These are phyloP conservation scores for Blechomonas ayalai DNA, from an alignment of 208 protist genomes.

Conservation along the genomic window DNA sequence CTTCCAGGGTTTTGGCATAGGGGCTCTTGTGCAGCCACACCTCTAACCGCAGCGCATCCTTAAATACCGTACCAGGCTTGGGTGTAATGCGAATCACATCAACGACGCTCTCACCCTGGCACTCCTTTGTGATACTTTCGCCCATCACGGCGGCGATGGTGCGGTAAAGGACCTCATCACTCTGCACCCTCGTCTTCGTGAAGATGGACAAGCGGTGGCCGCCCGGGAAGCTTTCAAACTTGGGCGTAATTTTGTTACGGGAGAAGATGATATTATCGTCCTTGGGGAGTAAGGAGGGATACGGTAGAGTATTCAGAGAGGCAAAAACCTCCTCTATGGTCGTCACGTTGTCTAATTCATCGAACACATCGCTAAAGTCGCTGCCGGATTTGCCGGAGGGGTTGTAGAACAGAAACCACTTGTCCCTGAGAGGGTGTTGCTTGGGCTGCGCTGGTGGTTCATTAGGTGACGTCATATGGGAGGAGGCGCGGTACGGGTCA, in stretches of 20 bases:
- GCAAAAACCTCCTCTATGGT: conserved; percentile 68
- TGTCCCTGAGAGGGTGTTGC: conserved; percentile 67
- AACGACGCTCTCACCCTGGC: conserved; percentile 25
- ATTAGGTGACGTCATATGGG: conserved; percentile 10
- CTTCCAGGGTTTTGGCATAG: conserved; percentile 19
- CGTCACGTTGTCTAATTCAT: conserved; percentile 63
- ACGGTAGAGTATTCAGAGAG: conserved; percentile 68
- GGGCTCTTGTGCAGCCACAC: conserved; percentile 48
- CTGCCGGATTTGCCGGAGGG: conserved; percentile 33
- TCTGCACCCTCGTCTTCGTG: conserved; percentile 60
- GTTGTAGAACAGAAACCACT: conserved; percentile 80
- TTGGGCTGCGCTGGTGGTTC: conserved; percentile 2
- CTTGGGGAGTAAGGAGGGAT: conserved; percentile 40
- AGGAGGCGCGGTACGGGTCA: neutral
- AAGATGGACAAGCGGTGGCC: conserved; percentile 62
- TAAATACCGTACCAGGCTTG: conserved; percentile 49
- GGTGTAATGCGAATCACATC: conserved; percentile 76
- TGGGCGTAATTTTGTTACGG: conserved; percentile 58
- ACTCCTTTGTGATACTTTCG: conserved; percentile 43
- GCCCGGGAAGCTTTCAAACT: conserved; percentile 73
- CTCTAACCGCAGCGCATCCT: conserved; percentile 55
- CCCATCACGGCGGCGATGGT: conserved; percentile 68
- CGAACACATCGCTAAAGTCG: conserved; percentile 33
- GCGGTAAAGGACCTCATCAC: conserved; percentile 30
- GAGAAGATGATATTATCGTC: conserved; percentile 74